phyloP scores from a whole-genome alignment of 2,329 filamentous ascomycete species.

The Xylariales sp. region DNA sequence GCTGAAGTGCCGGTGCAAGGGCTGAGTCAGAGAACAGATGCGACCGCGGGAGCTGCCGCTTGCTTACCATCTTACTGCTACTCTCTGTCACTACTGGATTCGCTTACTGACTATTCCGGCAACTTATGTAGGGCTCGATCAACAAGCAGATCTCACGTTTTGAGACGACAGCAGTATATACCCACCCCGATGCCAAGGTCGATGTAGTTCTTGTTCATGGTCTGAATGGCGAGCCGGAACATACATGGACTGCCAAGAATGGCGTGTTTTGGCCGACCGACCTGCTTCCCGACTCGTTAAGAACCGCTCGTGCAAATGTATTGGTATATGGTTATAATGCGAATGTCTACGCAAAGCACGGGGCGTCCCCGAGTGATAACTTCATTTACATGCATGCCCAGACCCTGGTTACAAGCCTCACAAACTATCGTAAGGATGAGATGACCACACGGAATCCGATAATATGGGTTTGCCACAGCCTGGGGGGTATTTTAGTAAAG shows the following conservation, averaged over 20 bases:
- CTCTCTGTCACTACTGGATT: no score
- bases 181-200: conserved; percentile 53
- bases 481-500: conserved; percentile 71
- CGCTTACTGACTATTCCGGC: conserved; percentile 1
- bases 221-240: conserved; percentile 60
- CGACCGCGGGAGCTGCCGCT: conserved; percentile 4
- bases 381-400: conserved; percentile 69
- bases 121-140: conserved; percentile 37
- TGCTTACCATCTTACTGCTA: no score
- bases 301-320: conserved; percentile 55
- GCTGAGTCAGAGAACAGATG: conserved; percentile 5
- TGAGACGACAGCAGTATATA: conserved; percentile 56
- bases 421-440: conserved; percentile 57
- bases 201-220: conserved; percentile 70
- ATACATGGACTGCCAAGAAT: conserved; percentile 56
- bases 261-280: conserved; percentile 66
- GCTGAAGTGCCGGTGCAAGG: no score
- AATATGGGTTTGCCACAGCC: conserved; percentile 71
- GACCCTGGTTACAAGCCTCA: conserved; percentile 59
- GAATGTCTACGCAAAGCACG: conserved; percentile 49
- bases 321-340: conserved; percentile 74
- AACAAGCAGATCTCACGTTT: conserved; percentile 49
- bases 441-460: conserved; percentile 59
- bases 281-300: conserved; percentile 58
- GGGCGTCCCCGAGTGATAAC: conserved; percentile 58